Evolutionary conservation across 2,329 filamentous ascomycete genomes (phyloP).

Genomic region (Phaeosphaeria sp.): DNA sequence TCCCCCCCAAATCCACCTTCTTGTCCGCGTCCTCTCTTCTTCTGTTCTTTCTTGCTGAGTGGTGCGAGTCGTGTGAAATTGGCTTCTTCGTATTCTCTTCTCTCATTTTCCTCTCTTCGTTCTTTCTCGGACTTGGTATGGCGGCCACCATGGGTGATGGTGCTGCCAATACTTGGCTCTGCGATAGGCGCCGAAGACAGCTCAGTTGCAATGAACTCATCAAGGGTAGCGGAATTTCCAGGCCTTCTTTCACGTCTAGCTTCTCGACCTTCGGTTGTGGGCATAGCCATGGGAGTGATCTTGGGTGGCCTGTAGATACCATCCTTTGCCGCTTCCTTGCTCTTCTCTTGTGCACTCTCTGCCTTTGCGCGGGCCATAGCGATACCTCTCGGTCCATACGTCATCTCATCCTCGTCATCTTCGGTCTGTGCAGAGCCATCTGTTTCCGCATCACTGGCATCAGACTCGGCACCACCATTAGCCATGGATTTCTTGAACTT

Average conservation of each 20-base stretch:
- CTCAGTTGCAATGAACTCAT: conserved; percentile 89
- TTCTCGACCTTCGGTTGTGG: conserved; percentile 66
- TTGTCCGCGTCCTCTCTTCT: conserved; percentile 59
- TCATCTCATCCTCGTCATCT: conserved; percentile 62
- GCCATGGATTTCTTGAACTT: conserved; percentile 40
- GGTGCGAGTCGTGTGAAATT: conserved; percentile 89
- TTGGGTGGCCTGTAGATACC: conserved; percentile 89
- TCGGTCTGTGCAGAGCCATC: conserved; percentile 35
- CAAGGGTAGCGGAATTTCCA: conserved; percentile 81
- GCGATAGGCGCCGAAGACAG: conserved; percentile 81
- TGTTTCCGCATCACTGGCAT: conserved; percentile 48
- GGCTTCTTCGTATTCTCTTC: conserved; percentile 85
- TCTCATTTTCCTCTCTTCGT: conserved; percentile 77
- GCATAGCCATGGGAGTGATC: conserved; percentile 86
- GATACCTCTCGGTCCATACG: conserved; percentile 67
- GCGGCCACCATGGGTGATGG: conserved; percentile 79
- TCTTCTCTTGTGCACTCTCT: conserved; percentile 22
- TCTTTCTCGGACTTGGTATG: conserved; percentile 79
- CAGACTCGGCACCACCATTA: conserved; percentile 50
- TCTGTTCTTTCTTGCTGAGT: conserved; percentile 84
- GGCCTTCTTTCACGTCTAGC: conserved; percentile 68
- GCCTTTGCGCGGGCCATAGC: conserved; percentile 47
- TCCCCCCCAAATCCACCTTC: conserved; percentile 80
- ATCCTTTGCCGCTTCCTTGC: conserved; percentile 52
- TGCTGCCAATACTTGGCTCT: conserved; percentile 90